Conservation (phyloP, 768 basidiomycete species). For the Amanita brunnescens region DNA sequence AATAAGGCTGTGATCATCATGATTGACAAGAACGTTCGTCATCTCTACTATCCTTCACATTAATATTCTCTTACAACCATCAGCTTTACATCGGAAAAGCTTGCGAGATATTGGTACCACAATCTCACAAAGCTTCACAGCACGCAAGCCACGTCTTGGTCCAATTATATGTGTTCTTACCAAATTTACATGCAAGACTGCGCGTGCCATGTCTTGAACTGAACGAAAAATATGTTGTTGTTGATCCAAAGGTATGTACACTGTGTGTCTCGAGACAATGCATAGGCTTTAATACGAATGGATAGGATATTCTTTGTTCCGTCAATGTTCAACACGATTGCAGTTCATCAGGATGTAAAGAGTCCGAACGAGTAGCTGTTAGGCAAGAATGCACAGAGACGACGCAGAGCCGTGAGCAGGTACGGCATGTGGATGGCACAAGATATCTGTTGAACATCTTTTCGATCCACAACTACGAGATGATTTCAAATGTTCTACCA, state of each 20-base stretch:
- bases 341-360: conserved; percentile 9
- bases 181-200: conserved; percentile 1
- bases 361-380: conserved; percentile 6
- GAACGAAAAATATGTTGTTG: not conserved
- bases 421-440: not conserved
- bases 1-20: not conserved
- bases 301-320: conserved; percentile 16
- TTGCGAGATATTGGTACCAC: not conserved
- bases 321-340: conserved; percentile 21
- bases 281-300: conserved; percentile 14
- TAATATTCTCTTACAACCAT: not conserved
- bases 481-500: not conserved
- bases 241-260: conserved; percentile 1
- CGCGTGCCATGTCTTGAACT: not conserved
- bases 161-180: conserved; percentile 1
- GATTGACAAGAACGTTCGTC: not conserved
- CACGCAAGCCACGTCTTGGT: not conserved
- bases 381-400: conserved; percentile 12
- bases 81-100: not conserved
- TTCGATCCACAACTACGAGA: not conserved
- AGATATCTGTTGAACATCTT: not conserved
- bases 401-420: not conserved
- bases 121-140: not conserved
- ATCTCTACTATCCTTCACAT: not conserved
- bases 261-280: conserved; percentile 20